Conservation (phyloP, 768 basidiomycete species). For the Rhodotorula sphaerocarpa region DNA sequence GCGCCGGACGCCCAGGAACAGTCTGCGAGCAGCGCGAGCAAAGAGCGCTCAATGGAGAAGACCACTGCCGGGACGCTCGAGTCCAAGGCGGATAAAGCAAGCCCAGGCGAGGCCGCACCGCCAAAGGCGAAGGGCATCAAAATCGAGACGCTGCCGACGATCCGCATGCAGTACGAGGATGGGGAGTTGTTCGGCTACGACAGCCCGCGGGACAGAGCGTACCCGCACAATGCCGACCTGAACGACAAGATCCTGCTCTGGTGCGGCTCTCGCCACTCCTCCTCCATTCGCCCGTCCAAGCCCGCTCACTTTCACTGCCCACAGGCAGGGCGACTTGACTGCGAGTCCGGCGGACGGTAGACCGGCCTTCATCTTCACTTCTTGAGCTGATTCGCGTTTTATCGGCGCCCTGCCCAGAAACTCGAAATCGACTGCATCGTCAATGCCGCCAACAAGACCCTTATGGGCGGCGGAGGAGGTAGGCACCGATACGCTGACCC, state of each 20-base stretch:
- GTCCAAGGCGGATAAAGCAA: no score
- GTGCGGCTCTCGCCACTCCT: background rate
- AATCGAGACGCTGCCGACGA: background rate
- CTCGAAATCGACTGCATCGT: conserved; percentile 33
- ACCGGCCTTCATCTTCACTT: no score
- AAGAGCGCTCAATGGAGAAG: no score
- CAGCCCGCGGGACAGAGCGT: background rate
- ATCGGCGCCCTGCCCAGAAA: background rate
- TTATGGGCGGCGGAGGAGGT: conserved; percentile 29
- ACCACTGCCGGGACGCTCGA: no score
- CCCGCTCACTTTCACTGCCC: background rate
- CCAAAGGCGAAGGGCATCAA: no score
- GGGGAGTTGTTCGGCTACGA: background rate
- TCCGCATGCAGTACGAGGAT: conserved; percentile 1
- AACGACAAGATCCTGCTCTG: conserved; percentile 28
- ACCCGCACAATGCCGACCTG: background rate
- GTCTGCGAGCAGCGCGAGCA: no score
- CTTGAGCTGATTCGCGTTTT: background rate
- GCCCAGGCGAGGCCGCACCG: no score
- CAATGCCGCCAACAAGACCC: conserved; percentile 32
- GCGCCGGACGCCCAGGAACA: no score
- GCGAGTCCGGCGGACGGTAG: background rate
- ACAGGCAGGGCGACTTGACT: conserved; percentile 31
- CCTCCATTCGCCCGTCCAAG: background rate
- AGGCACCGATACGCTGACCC: background rate